phyloP scores from a whole-genome alignment of 345 rosid genomes.

The Combretum micranthum region DNA sequence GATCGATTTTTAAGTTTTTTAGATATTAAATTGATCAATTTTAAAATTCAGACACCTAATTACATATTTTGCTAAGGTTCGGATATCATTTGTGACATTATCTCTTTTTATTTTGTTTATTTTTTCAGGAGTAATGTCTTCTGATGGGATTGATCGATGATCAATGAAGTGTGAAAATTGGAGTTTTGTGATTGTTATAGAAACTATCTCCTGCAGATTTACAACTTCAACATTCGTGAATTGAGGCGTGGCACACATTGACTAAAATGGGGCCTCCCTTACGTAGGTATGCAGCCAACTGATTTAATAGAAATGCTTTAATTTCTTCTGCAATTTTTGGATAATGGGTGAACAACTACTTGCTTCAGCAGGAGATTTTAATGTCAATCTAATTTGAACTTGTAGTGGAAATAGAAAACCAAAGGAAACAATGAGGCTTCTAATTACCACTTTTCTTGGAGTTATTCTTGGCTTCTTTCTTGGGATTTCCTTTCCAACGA shows the following conservation, averaged over 20 bases:
- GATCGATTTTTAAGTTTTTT: too few species aligned
- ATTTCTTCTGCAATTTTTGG: too few species aligned
- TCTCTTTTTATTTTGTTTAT: too few species aligned
- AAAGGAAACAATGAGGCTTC: constrained; percentile 63
- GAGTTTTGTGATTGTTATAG: constrained; percentile 19
- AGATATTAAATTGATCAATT: too few species aligned
- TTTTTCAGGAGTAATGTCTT: constrained; percentile 8
- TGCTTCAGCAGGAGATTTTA: too few species aligned
- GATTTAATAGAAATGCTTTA: too few species aligned
- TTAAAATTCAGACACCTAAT: too few species aligned
- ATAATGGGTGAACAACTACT: too few species aligned
- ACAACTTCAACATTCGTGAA: constrained; percentile 14
- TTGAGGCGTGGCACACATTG: constrained; percentile 14
- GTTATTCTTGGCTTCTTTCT: constrained; percentile 72
- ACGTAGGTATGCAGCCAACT: constrained; percentile 27
- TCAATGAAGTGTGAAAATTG: constrained; percentile 8
- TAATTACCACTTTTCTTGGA: constrained; percentile 57
- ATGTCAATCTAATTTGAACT: neutral
- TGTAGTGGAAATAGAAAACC: constrained; percentile 56
- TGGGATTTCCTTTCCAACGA: constrained; percentile 71
- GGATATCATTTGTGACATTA: too few species aligned
- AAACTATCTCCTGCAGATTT: constrained; percentile 12
- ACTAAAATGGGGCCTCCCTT: constrained; percentile 23
- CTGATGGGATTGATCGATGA: constrained; percentile 9
- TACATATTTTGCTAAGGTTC: too few species aligned